phyloP scores from a whole-genome alignment of 768 basidiomycete genomes.

The Neoboletus magnificus region DNA sequence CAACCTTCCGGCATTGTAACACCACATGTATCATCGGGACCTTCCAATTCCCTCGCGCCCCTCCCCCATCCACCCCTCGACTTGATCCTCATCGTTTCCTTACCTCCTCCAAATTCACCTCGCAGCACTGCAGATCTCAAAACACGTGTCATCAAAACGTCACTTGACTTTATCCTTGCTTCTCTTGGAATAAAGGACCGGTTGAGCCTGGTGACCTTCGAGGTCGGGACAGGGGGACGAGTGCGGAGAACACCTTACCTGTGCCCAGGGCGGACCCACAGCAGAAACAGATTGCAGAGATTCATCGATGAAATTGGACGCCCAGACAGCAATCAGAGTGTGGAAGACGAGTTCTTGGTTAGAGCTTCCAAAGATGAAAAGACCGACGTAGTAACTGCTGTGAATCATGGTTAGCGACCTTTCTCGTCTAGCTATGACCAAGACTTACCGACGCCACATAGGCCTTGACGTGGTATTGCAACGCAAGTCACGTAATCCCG shows the following conservation, averaged over 20 bases:
- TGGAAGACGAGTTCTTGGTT: constrained; percentile 65
- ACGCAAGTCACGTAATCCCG: constrained; percentile 85
- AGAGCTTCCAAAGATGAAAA: constrained; percentile 85
- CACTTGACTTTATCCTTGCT: constrained; percentile 82
- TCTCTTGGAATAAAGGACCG: constrained; percentile 77
- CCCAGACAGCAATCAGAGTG: constrained; percentile 39
- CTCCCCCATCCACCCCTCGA: constrained; percentile 87
- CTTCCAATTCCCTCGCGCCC: constrained; percentile 77
- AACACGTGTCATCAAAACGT: constrained; percentile 81
- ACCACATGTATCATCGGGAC: constrained; percentile 68
- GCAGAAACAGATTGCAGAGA: constrained; percentile 64
- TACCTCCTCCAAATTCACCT: constrained; percentile 69
- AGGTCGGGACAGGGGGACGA: constrained; percentile 76
- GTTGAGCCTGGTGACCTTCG: constrained; percentile 88
- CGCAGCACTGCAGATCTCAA: constrained; percentile 85
- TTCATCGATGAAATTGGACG: constrained; percentile 72
- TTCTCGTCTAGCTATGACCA: not conserved
- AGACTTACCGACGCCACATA: constrained; percentile 23
- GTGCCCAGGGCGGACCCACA: constrained; percentile 62
- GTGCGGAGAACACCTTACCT: constrained; percentile 96
- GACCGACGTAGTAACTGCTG: constrained; percentile 97
- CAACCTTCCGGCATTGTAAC: constrained; percentile 52
- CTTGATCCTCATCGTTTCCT: constrained; percentile 85
- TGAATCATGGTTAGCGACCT: constrained; percentile 72
- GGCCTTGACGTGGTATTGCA: constrained; percentile 93